These are phyloP conservation scores for Hymenoscyphus linearis DNA, from an alignment of 2,329 filamentous ascomycete genomes.

Conservation along the genomic window DNA sequence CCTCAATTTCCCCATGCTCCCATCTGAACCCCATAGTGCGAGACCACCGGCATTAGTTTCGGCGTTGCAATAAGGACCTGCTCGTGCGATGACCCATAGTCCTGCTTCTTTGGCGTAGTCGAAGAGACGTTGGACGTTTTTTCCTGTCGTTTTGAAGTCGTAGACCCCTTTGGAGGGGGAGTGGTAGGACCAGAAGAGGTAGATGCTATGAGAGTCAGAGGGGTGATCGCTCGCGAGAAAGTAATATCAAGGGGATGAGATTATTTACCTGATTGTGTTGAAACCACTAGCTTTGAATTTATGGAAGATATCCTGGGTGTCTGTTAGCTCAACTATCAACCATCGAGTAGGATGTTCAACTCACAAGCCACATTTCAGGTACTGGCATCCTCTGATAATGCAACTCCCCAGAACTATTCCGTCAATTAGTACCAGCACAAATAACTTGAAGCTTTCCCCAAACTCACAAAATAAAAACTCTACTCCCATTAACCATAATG, in stretches of 20 bases:
- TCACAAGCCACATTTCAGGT: constrained; percentile 44
- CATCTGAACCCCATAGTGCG: constrained; percentile 42
- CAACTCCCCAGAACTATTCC: constrained; percentile 37
- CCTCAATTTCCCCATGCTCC: constrained; percentile 39
- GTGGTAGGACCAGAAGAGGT: constrained; percentile 48
- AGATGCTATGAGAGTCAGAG: constrained; percentile 32
- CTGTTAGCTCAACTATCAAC: neutral
- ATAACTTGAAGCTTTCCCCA: no score
- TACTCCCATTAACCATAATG: constrained; percentile 43
- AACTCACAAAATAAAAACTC: constrained; percentile 41
- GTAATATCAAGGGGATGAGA: neutral
- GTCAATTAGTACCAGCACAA: constrained; percentile 5
- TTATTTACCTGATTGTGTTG: constrained; percentile 41
- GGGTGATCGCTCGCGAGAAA: no score
- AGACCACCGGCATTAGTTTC: constrained; percentile 45
- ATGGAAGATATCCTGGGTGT: constrained; percentile 44
- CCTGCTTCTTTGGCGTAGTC: constrained; percentile 47
- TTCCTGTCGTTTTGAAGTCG: constrained; percentile 46
- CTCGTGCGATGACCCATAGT: constrained; percentile 45
- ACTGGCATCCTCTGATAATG: constrained; percentile 49
- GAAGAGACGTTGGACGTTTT: constrained; percentile 45
- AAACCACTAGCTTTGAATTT: constrained; percentile 49
- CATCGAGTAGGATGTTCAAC: constrained; percentile 5
- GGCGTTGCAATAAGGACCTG: constrained; percentile 48
- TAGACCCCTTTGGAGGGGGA: constrained; percentile 39